Conservation (phyloP, 768 basidiomycete genomes). For the Coprinellus aureogranulatus region DNA sequence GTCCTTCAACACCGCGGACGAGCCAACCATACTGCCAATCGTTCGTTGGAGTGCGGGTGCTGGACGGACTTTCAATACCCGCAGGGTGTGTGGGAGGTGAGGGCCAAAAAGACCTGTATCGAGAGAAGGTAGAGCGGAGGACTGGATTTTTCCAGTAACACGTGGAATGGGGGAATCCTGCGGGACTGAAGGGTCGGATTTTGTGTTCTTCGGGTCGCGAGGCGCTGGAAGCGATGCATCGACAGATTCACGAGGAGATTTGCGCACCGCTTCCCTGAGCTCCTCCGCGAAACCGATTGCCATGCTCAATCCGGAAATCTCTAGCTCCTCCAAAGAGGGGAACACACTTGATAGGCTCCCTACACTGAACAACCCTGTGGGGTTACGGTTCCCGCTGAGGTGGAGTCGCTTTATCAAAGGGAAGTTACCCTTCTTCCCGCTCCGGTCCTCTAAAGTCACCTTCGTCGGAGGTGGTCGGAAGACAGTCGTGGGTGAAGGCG, state of each 20-base stretch:
- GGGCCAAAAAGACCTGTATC: not conserved
- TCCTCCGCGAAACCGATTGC: constrained; percentile 43
- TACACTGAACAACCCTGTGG: constrained; percentile 43
- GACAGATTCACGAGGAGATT: not conserved
- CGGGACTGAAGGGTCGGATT: too few species aligned
- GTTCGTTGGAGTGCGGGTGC: not conserved
- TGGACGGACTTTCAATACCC: not conserved
- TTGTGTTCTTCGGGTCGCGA: not conserved
- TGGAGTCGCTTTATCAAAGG: constrained; percentile 42
- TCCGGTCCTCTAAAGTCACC: constrained; percentile 16
- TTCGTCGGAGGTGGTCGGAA: too few species aligned
- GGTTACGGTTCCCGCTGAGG: constrained; percentile 50
- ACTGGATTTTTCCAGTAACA: not conserved
- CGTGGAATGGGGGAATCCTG: too few species aligned
- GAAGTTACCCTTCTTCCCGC: constrained; percentile 15
- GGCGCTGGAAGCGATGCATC: not conserved
- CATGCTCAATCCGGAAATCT: constrained; percentile 41
- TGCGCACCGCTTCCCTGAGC: constrained; percentile 30
- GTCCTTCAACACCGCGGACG: constrained; percentile 2
- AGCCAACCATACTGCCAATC: not conserved
- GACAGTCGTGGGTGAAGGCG: too few species aligned
- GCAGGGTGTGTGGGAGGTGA: not conserved
- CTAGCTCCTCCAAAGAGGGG: constrained; percentile 37
- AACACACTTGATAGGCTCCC: constrained; percentile 37
- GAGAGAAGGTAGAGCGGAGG: not conserved